Base-by-base conservation (phyloP, 208 protist genomes). In the Trypanosoma boissoni region DNA sequence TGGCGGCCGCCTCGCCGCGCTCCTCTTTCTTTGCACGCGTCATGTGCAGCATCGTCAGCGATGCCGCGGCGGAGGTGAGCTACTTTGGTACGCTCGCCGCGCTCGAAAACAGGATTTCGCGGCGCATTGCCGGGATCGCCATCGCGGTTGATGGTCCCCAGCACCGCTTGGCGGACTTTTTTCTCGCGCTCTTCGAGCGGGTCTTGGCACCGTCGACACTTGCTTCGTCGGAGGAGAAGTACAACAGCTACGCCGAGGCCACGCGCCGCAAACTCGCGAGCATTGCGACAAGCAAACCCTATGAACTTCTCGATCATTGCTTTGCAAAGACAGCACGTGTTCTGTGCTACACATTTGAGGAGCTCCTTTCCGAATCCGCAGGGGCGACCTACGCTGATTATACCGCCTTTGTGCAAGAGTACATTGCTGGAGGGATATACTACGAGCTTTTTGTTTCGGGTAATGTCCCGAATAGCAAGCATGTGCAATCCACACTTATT, bases 51-150 rank as follows among this genome's bases (percentile, higher is more conserved):
- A 77, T 93, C 21, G 44, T 90, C 20, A 23, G 55, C 10, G 68
- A 81, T 42, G 58, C 53, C 16, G 18, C 88, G 24, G 74, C 72
- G 3, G 82, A 88, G 71, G 44, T 72, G 8, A 48, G 66, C 42
- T 93, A 93, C 68, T 83, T 78, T 69, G 86, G 80, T 10, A 42
- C 74, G 34, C 56, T 90, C 28, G 86, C 83, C 1, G 74, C 83
- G 14, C 46, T 93, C 24, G 34, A 73, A 3, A 91, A 90, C 53
- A 28, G 46, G 6, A 48, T 90, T 16, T 2, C 52, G 14, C 31
- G 61, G 7, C 8, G 21, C 2, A 0, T 49, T 14, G 72, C 74
- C 8, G 86, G 82, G 2, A 49, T 88, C 5, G 53, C 34, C 21
- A 26, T 93, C 0, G 54, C 28, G 7, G 72, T 90, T 23, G 58